Conservation (phyloP, 345 rosid genomes). For the Eucalyptus dawsonii region DNA sequence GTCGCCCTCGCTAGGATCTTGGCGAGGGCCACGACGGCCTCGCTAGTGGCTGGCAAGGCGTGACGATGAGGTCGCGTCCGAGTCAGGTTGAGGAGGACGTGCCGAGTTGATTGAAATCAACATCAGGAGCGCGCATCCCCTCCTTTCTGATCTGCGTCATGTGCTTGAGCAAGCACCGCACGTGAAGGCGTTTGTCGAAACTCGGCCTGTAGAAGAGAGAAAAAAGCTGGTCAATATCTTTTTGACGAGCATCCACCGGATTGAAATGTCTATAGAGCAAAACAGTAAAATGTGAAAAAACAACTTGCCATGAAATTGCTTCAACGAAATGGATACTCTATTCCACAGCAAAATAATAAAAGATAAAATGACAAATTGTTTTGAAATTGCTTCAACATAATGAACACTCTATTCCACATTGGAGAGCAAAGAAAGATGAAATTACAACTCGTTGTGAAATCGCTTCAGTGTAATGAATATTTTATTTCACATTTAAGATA, state of each 20-base stretch:
- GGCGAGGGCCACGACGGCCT: neutral
- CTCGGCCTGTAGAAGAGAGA: neutral
- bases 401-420: neutral
- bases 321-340: too few species aligned
- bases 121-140: neutral
- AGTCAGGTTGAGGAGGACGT: neutral
- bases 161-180: neutral
- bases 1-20: neutral
- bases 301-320: rapidly evolving
- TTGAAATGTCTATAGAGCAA: too few species aligned
- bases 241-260: neutral
- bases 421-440: too few species aligned
- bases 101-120: neutral
- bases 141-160: neutral
- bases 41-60: neutral
- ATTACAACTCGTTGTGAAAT: neutral
- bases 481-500: too few species aligned
- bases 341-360: rapidly evolving
- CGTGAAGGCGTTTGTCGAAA: neutral
- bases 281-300: rapidly evolving
- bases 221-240: neutral
- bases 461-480: too few species aligned
- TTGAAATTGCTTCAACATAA: too few species aligned
- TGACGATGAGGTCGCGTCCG: neutral
- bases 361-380: too few species aligned